A percentile compares a stretch with the other conserved stretches of the same genome.
phyloP scores from a whole-genome alignment of 192 early-diverging fungal genomes.

The Backusella circina region DNA sequence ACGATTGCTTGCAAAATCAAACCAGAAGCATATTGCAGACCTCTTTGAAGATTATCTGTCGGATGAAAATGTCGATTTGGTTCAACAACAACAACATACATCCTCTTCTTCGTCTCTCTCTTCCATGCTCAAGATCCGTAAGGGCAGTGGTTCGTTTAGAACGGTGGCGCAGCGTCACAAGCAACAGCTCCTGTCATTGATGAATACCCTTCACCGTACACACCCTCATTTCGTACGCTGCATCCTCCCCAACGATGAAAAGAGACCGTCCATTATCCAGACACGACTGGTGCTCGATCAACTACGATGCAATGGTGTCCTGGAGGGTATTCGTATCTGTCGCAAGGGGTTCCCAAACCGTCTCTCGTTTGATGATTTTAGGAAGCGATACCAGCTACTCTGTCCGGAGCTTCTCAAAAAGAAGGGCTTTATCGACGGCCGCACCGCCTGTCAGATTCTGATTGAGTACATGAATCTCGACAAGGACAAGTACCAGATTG shows the following conservation, averaged over 20 bases:
- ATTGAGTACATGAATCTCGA: slow-evolving; percentile 78
- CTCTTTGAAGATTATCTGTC: slow-evolving; percentile 82
- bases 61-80: slow-evolving; percentile 41
- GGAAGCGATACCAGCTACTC: slow-evolving; percentile 91
- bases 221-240: slow-evolving; percentile 98
- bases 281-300: slow-evolving; percentile 89
- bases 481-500: slow-evolving; percentile 79
- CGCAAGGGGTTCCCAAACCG: slow-evolving; percentile 95
- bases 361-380: slow-evolving; percentile 88
- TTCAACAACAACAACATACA: not conserved
- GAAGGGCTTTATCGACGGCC: slow-evolving; percentile 86
- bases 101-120: slow-evolving; percentile 28
- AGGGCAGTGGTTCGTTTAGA: slow-evolving; percentile 86
- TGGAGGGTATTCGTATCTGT: slow-evolving; percentile 96
- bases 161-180: slow-evolving; percentile 95
- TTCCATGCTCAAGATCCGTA: slow-evolving; percentile 35
- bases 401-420: slow-evolving; percentile 74
- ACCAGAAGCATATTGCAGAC: slow-evolving; percentile 71
- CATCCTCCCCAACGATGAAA: slow-evolving; percentile 93
- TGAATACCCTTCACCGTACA: slow-evolving; percentile 89
- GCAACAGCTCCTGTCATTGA: slow-evolving; percentile 83
- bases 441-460: slow-evolving; percentile 76
- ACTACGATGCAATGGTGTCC: slow-evolving; percentile 93
- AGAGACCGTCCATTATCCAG: slow-evolving; percentile 79
- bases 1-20: slow-evolving; percentile 76